These are phyloP conservation scores for Colletotrichum tanaceti DNA, from an alignment of 2,329 filamentous ascomycete species.

Conservation along the genomic window DNA sequence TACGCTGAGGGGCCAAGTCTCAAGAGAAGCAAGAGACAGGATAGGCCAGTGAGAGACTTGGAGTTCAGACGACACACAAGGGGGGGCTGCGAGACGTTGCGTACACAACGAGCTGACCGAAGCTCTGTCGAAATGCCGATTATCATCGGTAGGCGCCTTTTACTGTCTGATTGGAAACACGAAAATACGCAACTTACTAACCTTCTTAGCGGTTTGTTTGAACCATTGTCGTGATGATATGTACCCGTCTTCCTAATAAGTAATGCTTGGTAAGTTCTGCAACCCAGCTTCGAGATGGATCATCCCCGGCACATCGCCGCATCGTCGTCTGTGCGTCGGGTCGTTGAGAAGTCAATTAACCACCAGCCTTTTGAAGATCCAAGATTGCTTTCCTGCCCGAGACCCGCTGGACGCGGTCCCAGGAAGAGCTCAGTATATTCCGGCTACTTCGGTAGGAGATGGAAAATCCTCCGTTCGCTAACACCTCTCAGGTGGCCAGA, in stretches of 20 bases:
- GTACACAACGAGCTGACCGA: not conserved
- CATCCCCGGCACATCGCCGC: slow-evolving; percentile 1
- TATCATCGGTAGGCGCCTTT: not conserved
- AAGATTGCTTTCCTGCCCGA: slow-evolving; percentile 49
- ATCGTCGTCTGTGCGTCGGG: slow-evolving; percentile 5
- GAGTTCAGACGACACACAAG: slow-evolving; percentile 9
- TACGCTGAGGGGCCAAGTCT: not conserved
- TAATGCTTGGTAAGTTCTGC: not conserved
- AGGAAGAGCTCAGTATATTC: slow-evolving; percentile 46
- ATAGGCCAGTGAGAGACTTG: slow-evolving; percentile 10
- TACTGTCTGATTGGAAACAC: slow-evolving; percentile 1
- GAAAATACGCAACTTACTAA: not conserved
- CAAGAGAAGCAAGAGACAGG: slow-evolving; percentile 1
- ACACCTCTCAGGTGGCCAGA: slow-evolving; percentile 23
- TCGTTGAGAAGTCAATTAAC: not conserved
- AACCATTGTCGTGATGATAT: not conserved
- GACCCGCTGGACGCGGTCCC: slow-evolving; percentile 49
- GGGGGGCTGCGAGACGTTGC: not conserved
- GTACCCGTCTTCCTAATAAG: not conserved
- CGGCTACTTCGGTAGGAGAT: not conserved
- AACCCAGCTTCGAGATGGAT: not conserved
- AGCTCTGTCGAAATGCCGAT: not conserved
- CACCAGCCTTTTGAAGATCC: not conserved
- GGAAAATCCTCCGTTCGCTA: not conserved
- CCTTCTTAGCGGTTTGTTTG: slow-evolving; percentile 6